Evolutionary conservation across 2,329 filamentous ascomycete species (phyloP).

Genomic region (Trichophyton simii): DNA sequence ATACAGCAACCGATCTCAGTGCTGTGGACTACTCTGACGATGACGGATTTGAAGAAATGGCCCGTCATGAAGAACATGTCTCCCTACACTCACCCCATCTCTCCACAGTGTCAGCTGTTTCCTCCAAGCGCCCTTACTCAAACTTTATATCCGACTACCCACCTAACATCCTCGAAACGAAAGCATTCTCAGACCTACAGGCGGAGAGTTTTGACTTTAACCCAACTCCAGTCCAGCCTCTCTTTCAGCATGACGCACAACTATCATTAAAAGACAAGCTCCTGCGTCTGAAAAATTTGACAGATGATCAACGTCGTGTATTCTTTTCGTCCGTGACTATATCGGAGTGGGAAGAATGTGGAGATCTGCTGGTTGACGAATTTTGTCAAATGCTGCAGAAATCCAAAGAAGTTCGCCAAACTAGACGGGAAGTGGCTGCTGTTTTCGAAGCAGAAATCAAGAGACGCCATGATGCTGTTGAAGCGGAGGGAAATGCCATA

Average conservation of each 20-base stretch:
- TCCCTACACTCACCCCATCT: slow-evolving; percentile 14
- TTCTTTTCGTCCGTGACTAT: slow-evolving; percentile 44
- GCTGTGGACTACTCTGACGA: slow-evolving; percentile 12
- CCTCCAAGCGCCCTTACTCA: slow-evolving; percentile 19
- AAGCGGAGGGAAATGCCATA: slow-evolving; percentile 38
- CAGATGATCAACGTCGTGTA: slow-evolving; percentile 30
- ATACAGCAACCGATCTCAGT: slow-evolving; percentile 14
- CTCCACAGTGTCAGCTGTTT: slow-evolving; percentile 19
- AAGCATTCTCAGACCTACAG: slow-evolving; percentile 38
- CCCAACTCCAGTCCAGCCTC: slow-evolving; percentile 21
- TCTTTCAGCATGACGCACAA: slow-evolving; percentile 15
- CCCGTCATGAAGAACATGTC: slow-evolving; percentile 6
- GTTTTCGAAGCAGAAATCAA: slow-evolving; percentile 45
- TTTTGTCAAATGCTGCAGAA: slow-evolving; percentile 41
- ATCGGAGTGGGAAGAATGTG: slow-evolving; percentile 49
- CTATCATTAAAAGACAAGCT: slow-evolving; percentile 26
- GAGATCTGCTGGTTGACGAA: slow-evolving; percentile 46
- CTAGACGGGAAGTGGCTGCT: slow-evolving; percentile 41
- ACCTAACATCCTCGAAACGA: slow-evolving; percentile 31
- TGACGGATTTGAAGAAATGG: not conserved
- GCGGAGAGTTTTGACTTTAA: slow-evolving; percentile 39
- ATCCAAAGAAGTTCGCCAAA: slow-evolving; percentile 41
- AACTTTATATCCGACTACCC: slow-evolving; percentile 38
- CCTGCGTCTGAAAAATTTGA: slow-evolving; percentile 25
- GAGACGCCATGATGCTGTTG: slow-evolving; percentile 40